Base-by-base conservation (phyloP, 2,329 filamentous ascomycete species). In the Cyphellophora attinorum region DNA sequence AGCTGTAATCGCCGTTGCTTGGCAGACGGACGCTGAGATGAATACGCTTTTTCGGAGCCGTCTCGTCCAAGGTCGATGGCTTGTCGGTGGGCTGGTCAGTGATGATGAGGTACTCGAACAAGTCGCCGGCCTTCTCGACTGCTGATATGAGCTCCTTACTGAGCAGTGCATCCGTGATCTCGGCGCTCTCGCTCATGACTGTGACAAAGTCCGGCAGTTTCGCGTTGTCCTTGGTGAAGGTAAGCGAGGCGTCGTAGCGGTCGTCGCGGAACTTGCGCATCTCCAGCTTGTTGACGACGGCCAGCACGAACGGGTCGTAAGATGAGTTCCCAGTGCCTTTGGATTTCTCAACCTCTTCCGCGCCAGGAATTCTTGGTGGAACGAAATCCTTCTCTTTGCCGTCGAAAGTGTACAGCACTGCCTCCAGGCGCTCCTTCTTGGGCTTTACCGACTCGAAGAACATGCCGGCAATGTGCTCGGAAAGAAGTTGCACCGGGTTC, bases 181-280 rank as follows among this genome's bases (percentile, higher is more conserved):
- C 91, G 39, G 88, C 86, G 61, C 80, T 94, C 70, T 98, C 91
- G 54, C 79, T 93, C 91, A 98, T 96, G 54, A 95, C 76, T 10
- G 85, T 94, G 36, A 81, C 70, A 88, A 88, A 98, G 45, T 72
- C 63, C 19, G 91, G 89, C 19, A 98, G 76, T 68, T 93, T 95
- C 36, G 81, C 57, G 62, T 88, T 76, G 53, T 98, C 91, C 71
- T 93, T 94, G 55, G 89, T 95, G 46, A 79, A 78, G 27, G 91
- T 95, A 48, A 98, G 74, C 34, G 85, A 93, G 35, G 95, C 68
- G 57, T 98, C 91, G 63, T 95, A 98, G 50, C 91, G 83, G 44
- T 94, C 85, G 31, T 94, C 83, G 42, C 91, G 81, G 50, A 94
- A 73, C 51, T 76, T 69, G 67, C 84, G 85, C 89, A 98, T 96